Evolutionary conservation across 768 basidiomycete species (phyloP), one percentile per base, ranked within the genome.

Genomic region (Obba rivulosa): DNA sequence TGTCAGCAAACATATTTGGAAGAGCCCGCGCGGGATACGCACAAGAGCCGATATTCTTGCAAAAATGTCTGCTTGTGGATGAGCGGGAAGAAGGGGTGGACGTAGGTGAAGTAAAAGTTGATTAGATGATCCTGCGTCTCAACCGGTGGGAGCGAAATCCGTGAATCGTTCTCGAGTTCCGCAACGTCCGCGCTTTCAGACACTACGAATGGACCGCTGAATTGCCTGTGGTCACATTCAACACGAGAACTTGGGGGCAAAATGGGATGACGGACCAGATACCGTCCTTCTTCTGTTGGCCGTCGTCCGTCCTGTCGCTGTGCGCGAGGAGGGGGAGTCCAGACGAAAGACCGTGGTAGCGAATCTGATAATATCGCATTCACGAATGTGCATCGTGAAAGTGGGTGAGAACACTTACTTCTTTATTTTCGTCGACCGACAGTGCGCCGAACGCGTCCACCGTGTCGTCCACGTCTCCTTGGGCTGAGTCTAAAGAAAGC

Each of bases 31-130:
- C n/a, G 9, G 39, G 9, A 9, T 9, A 41, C 54, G n/a, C 31
- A 58, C 60, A 50, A 24, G 23, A 48, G 42, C 44, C 54, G 38
- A 35, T 60, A 92, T 53, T 86, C 81, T 16, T 75, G 64, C 55
- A 87, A 62, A 63, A 92, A 91, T 18, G 78, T 75, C 11, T 65
- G 68, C 65, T 83, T 87, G 64, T 88, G 80, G n/a, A 92, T 66
- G 40, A 93, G 73, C 7, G 92, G 92, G 57, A 88, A 87, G 45
- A 82, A 73, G 5, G 92, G 90, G 56, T 94, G 91, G 24, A 87
- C 81, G 58, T 90, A 86, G 10, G 78, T 79, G 66, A 92, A 92
- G 64, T 89, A 94, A 8, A 91, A 68, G 25, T 79, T 75, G 43
- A 93, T 62, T 3, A 93, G 72, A 34, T 74, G 76, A 48, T 86